Evolutionary conservation across 768 basidiomycete genomes (phyloP).

Genomic region (Mycena olivaceomarginata): DNA sequence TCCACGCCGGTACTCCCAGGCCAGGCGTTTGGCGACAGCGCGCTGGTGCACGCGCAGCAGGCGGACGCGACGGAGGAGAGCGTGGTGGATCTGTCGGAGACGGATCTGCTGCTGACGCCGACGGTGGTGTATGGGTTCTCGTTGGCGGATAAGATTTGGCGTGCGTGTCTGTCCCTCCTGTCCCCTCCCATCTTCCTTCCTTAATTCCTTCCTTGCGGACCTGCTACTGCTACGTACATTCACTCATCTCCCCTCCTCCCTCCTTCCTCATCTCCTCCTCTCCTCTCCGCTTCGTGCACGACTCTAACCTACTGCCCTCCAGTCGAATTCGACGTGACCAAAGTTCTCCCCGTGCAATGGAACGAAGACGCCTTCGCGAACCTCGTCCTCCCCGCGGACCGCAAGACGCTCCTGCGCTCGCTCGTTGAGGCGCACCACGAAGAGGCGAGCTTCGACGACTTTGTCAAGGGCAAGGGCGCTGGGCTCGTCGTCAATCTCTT

Average conservation of each 20-base stretch:
- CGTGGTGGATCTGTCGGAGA: slow-evolving; percentile 61
- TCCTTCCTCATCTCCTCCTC: not conserved
- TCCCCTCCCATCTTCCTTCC: not conserved
- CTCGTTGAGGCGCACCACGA: slow-evolving; percentile 76
- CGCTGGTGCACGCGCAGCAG: slow-evolving; percentile 48
- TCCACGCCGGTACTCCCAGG: slow-evolving; percentile 37
- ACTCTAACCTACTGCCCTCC: not conserved
- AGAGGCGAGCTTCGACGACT: slow-evolving; percentile 73
- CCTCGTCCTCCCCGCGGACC: slow-evolving; percentile 72
- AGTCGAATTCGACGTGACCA: slow-evolving; percentile 80
- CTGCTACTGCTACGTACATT: too few species aligned
- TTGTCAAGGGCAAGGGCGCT: slow-evolving; percentile 81
- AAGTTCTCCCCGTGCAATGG: slow-evolving; percentile 73
- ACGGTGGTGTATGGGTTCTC: slow-evolving; percentile 80
- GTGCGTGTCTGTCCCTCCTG: slow-evolving; percentile 55
- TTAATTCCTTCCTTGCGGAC: too few species aligned
- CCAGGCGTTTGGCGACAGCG: slow-evolving; percentile 28
- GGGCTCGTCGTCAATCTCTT: slow-evolving; percentile 74
- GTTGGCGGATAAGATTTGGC: slow-evolving; percentile 74
- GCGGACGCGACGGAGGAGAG: slow-evolving; percentile 37
- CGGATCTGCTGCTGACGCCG: slow-evolving; percentile 73
- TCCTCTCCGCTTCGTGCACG: too few species aligned
- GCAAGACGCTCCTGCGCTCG: slow-evolving; percentile 73
- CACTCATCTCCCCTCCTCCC: slow-evolving; percentile 2
- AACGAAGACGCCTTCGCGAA: slow-evolving; percentile 75